These are phyloP conservation scores for Neopestalotiopsis sp. DNA, from an alignment of 2,329 filamentous ascomycete genomes.

Conservation along the genomic window DNA sequence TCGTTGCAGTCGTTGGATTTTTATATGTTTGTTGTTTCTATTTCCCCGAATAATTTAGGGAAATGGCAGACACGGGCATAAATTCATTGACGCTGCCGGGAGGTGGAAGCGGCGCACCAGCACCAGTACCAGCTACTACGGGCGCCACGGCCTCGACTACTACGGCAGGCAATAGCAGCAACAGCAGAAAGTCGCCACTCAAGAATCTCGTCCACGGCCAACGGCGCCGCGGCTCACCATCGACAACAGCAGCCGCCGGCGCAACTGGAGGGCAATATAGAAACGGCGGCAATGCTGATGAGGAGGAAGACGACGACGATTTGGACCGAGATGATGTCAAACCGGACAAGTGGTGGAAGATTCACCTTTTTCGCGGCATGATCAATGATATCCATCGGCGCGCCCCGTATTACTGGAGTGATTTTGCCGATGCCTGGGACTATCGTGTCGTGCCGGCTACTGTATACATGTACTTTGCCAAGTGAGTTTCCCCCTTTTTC, in stretches of 20 bases:
- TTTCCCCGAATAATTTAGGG: neutral
- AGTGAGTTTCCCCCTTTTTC: constrained; percentile 55
- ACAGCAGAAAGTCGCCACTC: neutral
- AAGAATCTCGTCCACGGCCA: neutral
- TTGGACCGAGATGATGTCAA: neutral
- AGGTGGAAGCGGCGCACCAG: neutral
- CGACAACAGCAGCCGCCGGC: neutral
- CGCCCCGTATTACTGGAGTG: constrained; percentile 78
- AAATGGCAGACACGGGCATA: neutral
- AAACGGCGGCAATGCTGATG: neutral
- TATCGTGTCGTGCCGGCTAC: constrained; percentile 88
- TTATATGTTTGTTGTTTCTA: too few species aligned
- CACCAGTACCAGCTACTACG: neutral
- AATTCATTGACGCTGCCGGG: neutral
- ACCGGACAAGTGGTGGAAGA: constrained; percentile 68
- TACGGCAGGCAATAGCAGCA: neutral
- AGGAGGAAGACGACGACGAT: neutral
- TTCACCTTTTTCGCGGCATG: constrained; percentile 80
- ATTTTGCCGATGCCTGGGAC: constrained; percentile 88
- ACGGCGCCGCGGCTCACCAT: neutral
- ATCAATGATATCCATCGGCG: constrained; percentile 76
- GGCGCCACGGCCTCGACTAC: neutral
- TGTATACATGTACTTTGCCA: constrained; percentile 94
- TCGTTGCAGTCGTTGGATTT: too few species aligned
- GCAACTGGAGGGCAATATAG: neutral